Evolutionary conservation across 306 rosid genomes (phyloP).

Genomic region (Trifolium pratense): DNA sequence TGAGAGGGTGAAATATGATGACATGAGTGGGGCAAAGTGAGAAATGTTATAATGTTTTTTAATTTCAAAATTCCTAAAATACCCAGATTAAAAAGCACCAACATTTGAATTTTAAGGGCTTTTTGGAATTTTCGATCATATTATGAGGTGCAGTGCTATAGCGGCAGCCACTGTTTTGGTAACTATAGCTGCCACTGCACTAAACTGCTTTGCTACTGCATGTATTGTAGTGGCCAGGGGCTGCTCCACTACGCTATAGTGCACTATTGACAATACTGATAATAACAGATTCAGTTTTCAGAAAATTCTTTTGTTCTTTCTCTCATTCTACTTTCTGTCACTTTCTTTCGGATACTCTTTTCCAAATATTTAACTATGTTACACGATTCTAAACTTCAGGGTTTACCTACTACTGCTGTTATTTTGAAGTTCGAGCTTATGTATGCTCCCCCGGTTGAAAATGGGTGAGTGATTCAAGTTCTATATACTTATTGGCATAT

Average conservation of each 20-base stretch:
- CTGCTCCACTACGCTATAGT: not conserved
- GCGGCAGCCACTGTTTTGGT: not conserved
- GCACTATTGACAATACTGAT: not conserved
- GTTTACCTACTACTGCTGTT: conserved; percentile 63
- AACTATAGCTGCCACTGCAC: not conserved
- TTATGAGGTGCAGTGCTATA: not conserved
- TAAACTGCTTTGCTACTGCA: not conserved
- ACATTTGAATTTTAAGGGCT: not conserved
- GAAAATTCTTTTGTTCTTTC: not conserved
- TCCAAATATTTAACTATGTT: conserved; percentile 1
- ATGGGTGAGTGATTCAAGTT: conserved; percentile 56
- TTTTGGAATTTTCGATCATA: not conserved
- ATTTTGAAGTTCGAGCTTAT: conserved; percentile 87
- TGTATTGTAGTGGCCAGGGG: not conserved
- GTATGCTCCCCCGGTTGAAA: conserved; percentile 69
- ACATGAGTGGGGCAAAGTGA: not conserved
- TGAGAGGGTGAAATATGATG: not conserved
- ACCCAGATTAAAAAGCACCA: not conserved
- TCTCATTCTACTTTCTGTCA: not conserved
- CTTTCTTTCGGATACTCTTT: not conserved
- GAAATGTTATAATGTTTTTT: too few species aligned
- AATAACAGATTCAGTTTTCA: not conserved
- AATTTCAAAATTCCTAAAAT: not conserved
- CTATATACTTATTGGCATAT: conserved; percentile 23
- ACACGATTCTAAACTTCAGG: conserved; percentile 54